Evolutionary conservation across 495 filamentous ascomycete species (phyloP), one percentile per base, ranked within the genome.

Genomic region (Talaromyces stipitatus): DNA sequence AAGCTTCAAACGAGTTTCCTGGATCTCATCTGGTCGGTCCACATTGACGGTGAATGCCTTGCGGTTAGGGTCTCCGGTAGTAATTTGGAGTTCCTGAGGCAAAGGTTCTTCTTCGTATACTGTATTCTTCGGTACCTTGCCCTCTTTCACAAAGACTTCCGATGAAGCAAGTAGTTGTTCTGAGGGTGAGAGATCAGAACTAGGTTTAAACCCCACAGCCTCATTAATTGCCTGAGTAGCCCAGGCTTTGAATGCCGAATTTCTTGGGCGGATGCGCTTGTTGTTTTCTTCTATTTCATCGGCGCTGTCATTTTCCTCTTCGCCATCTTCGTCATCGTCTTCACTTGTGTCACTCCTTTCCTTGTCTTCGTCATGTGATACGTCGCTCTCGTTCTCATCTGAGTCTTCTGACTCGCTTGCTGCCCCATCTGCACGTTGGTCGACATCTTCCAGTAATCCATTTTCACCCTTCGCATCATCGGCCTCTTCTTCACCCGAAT

Each of bases 241-340:
- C 94, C 94, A 98, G 11, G 84, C 78, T 70, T 97, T 97, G 78
- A 98, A 98, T n/a, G 91, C 90, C 20, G 85, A 78, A 26, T 74
- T 63, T 56, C 75, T 68, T 71, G 67, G 79, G 64, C 59, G 78
- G 63, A 68, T 73, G 55, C 61, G 50, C 23, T 69, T 63, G 9
- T 64, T 55, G 0, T 63, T 65, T 4, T 70, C 66, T 59, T 61
- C 47, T 36, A 60, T 69, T 1, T 47, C 55, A 27, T 71, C 66
- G 12, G 72, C 74, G 50, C 61, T 66, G 50, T 38, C 56, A 20
- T 30, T 67, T 0, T 68, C 54, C n/a, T 48, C 62, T 0, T 58
- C 59, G 18, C 46, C 48, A 6, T 57, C 61, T 7, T 73, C 69
- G 6, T 61, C 63, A 41, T 60, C 62, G 20, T 52, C 59, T 12